Evolutionary conservation across 1,139 yeast genomes (phyloP).

Genomic region (Taiozyma onychis): DNA sequence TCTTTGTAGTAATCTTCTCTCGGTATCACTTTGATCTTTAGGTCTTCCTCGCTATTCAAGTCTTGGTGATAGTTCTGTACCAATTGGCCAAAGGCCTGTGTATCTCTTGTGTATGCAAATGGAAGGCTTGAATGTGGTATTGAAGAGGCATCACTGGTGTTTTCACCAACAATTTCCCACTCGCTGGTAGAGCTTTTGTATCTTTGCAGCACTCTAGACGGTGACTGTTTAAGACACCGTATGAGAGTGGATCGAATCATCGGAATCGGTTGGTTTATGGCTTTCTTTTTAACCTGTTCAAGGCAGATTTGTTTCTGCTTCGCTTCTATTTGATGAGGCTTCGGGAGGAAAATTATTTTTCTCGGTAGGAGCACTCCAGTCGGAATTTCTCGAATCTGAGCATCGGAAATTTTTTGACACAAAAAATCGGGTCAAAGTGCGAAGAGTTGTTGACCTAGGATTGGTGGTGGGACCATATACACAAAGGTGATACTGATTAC

Average conservation of each 20-base stretch:
- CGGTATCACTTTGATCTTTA: conserved; percentile 29
- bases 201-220: neutral
- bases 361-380: neutral
- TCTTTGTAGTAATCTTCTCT: conserved; percentile 23
- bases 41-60: conserved; percentile 23
- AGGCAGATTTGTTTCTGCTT: neutral
- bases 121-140: conserved; percentile 22
- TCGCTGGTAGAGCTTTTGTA: neutral
- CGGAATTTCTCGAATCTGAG: neutral
- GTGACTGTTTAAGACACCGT: neutral
- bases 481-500: too few relatives aligned
- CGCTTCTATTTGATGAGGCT: neutral
- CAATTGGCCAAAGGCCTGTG: conserved; percentile 41
- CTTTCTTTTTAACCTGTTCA: neutral
- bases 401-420: neutral
- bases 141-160: neutral
- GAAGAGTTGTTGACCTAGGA: too few relatives aligned
- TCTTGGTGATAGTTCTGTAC: conserved; percentile 36
- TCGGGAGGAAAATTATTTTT: neutral
- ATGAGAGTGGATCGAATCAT: neutral
- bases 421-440: too few relatives aligned
- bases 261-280: neutral
- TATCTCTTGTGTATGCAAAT: conserved; percentile 30
- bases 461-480: too few relatives aligned
- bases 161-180: neutral